Evolutionary conservation across 1,284 basidiomycete genomes (phyloP).

Genomic region (Leccinum solheimii): DNA sequence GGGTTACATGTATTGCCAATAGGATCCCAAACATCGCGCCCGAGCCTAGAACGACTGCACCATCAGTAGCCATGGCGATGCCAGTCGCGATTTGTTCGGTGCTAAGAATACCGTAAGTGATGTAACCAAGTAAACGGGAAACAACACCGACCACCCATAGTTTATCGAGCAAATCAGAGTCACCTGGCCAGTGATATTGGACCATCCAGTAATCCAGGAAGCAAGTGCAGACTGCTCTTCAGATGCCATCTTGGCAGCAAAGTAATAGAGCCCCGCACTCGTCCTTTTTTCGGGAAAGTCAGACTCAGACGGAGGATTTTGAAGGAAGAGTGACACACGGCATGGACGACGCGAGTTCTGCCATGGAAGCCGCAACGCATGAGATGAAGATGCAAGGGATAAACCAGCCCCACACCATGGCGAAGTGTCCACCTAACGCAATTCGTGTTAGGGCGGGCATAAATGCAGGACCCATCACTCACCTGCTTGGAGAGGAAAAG

Average conservation of each 20-base stretch:
- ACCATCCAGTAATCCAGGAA: conserved; percentile 67
- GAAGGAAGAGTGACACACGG: conserved; percentile 47
- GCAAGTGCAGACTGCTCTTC: conserved; percentile 54
- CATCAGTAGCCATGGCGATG: conserved; percentile 58
- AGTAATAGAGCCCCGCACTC: conserved; percentile 69
- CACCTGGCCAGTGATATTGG: conserved; percentile 54
- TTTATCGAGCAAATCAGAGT: conserved; percentile 68
- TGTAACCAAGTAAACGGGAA: background rate
- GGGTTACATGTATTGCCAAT: conserved; percentile 55
- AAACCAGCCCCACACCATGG: conserved; percentile 67
- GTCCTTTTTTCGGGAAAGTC: conserved; percentile 39
- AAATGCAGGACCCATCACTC: background rate
- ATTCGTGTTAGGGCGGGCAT: background rate
- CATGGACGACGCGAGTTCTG: conserved; percentile 70
- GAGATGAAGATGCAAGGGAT: conserved; percentile 64
- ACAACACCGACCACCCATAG: conserved; percentile 48
- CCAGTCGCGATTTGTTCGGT: conserved; percentile 72
- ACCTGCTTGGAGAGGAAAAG: conserved; percentile 61
- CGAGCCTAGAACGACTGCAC: conserved; percentile 45
- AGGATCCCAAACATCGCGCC: conserved; percentile 65
- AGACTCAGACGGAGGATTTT: background rate
- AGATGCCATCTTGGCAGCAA: conserved; percentile 65
- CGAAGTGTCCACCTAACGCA: conserved; percentile 59
- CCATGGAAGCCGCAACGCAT: conserved; percentile 62
- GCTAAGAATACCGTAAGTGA: conserved; percentile 22